Base-by-base conservation (phyloP, 805 yeast genomes). In the Lipomyces kockii region DNA sequence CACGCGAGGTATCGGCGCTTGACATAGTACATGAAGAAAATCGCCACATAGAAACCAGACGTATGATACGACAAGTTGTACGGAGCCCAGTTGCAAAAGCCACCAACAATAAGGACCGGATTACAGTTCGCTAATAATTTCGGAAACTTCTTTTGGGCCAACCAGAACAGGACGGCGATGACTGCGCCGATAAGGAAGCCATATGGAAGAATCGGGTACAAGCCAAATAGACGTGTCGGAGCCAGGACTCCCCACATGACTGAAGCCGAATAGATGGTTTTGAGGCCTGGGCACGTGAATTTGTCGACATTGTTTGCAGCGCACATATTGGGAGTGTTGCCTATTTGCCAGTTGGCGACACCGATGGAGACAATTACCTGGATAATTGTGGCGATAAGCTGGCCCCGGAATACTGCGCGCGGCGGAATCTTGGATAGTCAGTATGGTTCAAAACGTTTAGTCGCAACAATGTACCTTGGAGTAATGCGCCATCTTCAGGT, bases 161-260 rank as follows among this genome's bases (percentile, higher is more conserved):
- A 65, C 17, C 81, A 83, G 53, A 71, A 62, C 46, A 61, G 61
- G 32, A 69, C 27, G 20, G 69, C 58, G 14, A 58, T 55, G 17
- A 66, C 20, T 3, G 61, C 65, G 3, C 73, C 73, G 25, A 61
- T 20, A 25, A 71, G 66, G 35, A 70, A 67, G 20, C 63, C 57
- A 55, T 53, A 63, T 17, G 59, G 70, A 35, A 70, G 37, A 20
- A 51, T 17, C 39, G 66, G 61, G 60, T 70, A 70, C 51, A 67
- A 27, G 17, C 61, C 65, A 39, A 87, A 87, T 57, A 86, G 85
- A 69, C 87, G 82, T 35, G 83, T 81, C 1, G 91, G 89, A 2
- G 90, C 91, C 70, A 87, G 83, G 6, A 80, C 74, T 61, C 90
- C 91, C 91, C 91, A 88, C 53, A 86, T 76, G 29, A 87, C 81